Evolutionary conservation across 495 filamentous ascomycete genomes (phyloP).

Genomic region (Hyphodiscus hymeniophilus): DNA sequence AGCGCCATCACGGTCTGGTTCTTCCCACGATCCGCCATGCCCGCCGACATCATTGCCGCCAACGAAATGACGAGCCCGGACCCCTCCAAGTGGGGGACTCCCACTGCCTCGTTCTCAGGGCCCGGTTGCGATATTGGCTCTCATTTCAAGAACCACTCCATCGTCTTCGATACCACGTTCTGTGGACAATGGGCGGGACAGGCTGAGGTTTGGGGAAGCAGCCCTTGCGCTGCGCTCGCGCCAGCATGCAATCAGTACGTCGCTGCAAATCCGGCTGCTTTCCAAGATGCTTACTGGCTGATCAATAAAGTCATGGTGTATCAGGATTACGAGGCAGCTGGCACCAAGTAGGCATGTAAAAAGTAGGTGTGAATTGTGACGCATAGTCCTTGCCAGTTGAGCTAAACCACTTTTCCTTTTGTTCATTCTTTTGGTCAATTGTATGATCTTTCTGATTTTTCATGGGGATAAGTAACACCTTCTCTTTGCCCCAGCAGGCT

Average conservation of each 20-base stretch:
- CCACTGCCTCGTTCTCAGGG: constrained; percentile 53
- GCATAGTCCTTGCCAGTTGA: too few species aligned
- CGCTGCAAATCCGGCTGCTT: constrained; percentile 44
- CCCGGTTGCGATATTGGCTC: constrained; percentile 51
- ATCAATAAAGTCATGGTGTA: constrained; percentile 60
- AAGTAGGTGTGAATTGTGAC: too few species aligned
- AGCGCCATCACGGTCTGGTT: constrained; percentile 52
- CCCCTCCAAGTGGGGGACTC: constrained; percentile 53
- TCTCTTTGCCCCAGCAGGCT: too few species aligned
- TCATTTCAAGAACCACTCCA: constrained; percentile 60
- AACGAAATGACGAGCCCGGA: constrained; percentile 33
- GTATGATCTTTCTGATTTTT: too few species aligned
- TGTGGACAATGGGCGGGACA: constrained; percentile 60
- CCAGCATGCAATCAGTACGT: constrained; percentile 49
- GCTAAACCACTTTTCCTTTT: too few species aligned
- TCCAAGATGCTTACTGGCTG: constrained; percentile 54
- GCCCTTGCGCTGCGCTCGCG: constrained; percentile 36
- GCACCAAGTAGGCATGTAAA: too few species aligned
- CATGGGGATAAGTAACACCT: too few species aligned
- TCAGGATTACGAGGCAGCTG: background rate
- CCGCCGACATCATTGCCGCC: constrained; percentile 45
- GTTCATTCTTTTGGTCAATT: too few species aligned
- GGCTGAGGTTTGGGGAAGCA: constrained; percentile 42
- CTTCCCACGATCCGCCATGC: constrained; percentile 28
- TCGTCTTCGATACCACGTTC: constrained; percentile 78